A percentile compares a stretch with the other conserved stretches of the same genome.
Conservation (phyloP, 2,329 filamentous ascomycete genomes). For the Penicillium sp. region DNA sequence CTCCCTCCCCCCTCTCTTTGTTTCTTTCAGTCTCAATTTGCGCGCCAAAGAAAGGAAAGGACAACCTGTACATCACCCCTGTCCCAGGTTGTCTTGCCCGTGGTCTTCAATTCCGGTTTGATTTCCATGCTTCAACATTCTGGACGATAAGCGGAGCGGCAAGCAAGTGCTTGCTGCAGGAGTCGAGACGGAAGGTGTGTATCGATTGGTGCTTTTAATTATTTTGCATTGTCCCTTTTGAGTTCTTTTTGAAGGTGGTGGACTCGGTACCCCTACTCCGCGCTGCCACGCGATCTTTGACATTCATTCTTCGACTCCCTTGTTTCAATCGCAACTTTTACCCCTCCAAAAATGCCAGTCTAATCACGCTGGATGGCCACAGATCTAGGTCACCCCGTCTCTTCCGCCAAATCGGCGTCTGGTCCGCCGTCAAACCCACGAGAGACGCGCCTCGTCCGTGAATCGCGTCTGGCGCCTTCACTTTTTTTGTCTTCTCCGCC, state of each 20-base stretch:
- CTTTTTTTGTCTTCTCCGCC: conserved; percentile 34
- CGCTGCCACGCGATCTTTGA: conserved; percentile 19
- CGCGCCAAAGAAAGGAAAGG: conserved; percentile 8
- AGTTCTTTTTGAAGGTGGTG: neutral
- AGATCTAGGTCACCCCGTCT: conserved; percentile 40
- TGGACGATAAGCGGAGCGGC: conserved; percentile 44
- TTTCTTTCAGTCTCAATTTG: conserved; percentile 5
- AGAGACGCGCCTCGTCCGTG: conserved; percentile 28
- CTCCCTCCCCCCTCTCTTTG: conserved; percentile 14
- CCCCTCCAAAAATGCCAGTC: conserved; percentile 13
- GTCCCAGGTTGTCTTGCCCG: conserved; percentile 27
- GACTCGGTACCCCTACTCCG: conserved; percentile 8
- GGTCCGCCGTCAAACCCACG: conserved; percentile 31
- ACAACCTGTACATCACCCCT: conserved; percentile 16
- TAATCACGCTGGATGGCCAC: conserved; percentile 15
- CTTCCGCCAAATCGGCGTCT: conserved; percentile 39
- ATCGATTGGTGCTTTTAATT: conserved; percentile 8
- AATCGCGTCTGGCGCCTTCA: conserved; percentile 32
- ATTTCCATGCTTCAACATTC: conserved; percentile 48
- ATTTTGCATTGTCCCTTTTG: conserved; percentile 8
- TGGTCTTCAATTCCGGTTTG: conserved; percentile 30
- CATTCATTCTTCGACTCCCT: conserved; percentile 8
- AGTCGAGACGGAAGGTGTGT: conserved; percentile 47
- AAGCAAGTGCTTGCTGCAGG: conserved; percentile 48
- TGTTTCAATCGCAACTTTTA: conserved; percentile 3